Conservation (phyloP, 257 asterid genomes). For the Solanum megistacrolobum region DNA sequence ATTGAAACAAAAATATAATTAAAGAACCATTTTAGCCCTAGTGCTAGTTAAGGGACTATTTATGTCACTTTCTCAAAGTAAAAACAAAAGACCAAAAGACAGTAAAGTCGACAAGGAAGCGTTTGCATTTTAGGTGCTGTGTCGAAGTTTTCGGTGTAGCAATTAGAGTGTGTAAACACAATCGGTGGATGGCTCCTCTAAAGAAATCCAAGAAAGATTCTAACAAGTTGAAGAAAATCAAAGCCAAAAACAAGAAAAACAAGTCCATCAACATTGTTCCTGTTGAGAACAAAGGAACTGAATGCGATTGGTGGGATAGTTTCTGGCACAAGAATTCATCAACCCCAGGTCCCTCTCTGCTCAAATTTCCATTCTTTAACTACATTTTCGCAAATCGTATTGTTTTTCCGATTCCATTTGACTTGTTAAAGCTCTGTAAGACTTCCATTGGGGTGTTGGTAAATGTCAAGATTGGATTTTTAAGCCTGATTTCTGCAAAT, state of each 20-base stretch:
- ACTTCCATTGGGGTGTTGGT: neutral
- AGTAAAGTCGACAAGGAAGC: neutral
- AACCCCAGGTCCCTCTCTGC: conserved; percentile 23
- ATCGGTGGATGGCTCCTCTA: conserved; percentile 56
- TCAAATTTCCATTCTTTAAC: neutral
- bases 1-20: too few species aligned
- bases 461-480: neutral
- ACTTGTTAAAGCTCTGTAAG: neutral
- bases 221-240: conserved; percentile 50
- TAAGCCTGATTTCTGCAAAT: neutral
- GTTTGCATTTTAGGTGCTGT: neutral
- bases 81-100: neutral
- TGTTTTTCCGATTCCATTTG: neutral
- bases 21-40: too few species aligned
- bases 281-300: conserved; percentile 52
- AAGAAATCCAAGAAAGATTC: conserved; percentile 52
- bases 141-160: neutral
- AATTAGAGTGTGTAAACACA: neutral
- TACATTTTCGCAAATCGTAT: neutral
- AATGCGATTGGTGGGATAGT: conserved; percentile 88
- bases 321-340: conserved; percentile 73
- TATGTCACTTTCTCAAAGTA: too few species aligned
- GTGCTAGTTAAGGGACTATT: too few species aligned
- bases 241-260: conserved; percentile 25
- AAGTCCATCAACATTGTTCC: conserved; percentile 12